phyloP scores from a whole-genome alignment of 2,329 filamentous ascomycete species.

The Sporothrix inflata region DNA sequence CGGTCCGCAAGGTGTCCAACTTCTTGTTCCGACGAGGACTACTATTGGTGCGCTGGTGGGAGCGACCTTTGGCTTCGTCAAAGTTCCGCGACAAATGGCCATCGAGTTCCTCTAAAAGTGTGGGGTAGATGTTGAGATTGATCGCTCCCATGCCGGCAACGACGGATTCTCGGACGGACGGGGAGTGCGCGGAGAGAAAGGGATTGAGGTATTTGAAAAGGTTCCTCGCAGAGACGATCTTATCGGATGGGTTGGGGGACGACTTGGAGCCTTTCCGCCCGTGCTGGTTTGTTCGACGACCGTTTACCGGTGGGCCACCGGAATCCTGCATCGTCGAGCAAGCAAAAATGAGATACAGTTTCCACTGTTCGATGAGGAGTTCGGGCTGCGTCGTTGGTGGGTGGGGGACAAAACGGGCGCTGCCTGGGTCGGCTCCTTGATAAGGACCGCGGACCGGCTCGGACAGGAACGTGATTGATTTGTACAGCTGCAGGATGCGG shows the following conservation, averaged over 20 bases:
- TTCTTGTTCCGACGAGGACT: slow-evolving; percentile 79
- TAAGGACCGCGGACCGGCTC: slow-evolving; percentile 70
- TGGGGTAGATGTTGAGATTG: slow-evolving; percentile 90
- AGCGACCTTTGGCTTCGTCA: slow-evolving; percentile 81
- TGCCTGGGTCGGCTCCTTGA: slow-evolving; percentile 63
- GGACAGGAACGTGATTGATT: slow-evolving; percentile 75
- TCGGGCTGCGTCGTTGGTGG: slow-evolving; percentile 76
- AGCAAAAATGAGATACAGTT: slow-evolving; percentile 93
- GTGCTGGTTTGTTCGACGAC: slow-evolving; percentile 68
- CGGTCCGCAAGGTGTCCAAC: slow-evolving; percentile 85
- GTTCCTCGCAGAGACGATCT: slow-evolving; percentile 83
- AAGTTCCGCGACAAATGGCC: slow-evolving; percentile 84
- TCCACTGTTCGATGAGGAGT: slow-evolving; percentile 95
- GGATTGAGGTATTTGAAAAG: slow-evolving; percentile 92
- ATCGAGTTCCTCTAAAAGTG: slow-evolving; percentile 85
- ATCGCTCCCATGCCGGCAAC: slow-evolving; percentile 92
- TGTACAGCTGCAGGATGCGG: slow-evolving; percentile 90
- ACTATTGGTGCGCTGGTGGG: slow-evolving; percentile 85
- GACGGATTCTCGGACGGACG: slow-evolving; percentile 84
- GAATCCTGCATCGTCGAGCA: slow-evolving; percentile 92
- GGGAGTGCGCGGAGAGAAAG: slow-evolving; percentile 76
- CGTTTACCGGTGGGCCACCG: slow-evolving; percentile 67
- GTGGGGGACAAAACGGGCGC: slow-evolving; percentile 53
- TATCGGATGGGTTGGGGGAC: slow-evolving; percentile 59
- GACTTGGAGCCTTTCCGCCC: slow-evolving; percentile 77